Evolutionary conservation across 495 filamentous ascomycete genomes (phyloP).

Genomic region (Hypomontagnella monticulosa): DNA sequence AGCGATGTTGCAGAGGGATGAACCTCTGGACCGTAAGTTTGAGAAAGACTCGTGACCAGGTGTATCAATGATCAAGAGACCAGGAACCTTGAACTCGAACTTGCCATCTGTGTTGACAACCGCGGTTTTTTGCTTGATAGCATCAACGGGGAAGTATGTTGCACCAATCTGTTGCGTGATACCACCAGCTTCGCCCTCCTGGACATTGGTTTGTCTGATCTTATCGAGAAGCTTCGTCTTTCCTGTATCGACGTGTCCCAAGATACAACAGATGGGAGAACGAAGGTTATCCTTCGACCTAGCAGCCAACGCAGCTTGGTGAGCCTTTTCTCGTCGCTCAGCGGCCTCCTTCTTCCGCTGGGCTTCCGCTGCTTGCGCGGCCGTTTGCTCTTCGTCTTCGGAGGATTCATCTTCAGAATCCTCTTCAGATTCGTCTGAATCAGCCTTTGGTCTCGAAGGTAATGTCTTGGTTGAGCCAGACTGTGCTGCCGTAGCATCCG

Average conservation of each 20-base stretch:
- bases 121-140: constrained; percentile 86
- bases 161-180: constrained; percentile 99
- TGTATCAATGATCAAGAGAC: constrained; percentile 97
- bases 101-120: constrained; percentile 90
- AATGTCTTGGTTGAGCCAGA: constrained; percentile 43
- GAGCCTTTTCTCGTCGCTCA: constrained; percentile 85
- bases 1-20: constrained; percentile 98
- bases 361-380: constrained; percentile 71
- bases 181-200: constrained; percentile 99
- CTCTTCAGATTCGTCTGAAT: constrained; percentile 46
- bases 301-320: constrained; percentile 91
- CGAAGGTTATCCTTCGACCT: constrained; percentile 93
- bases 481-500: constrained; percentile 48
- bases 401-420: constrained; percentile 64
- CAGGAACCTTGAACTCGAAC: constrained; percentile 98
- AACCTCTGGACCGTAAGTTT: constrained; percentile 94
- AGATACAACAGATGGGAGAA: constrained; percentile 99
- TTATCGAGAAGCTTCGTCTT: constrained; percentile 99
- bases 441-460: constrained; percentile 56
- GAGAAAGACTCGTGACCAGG: constrained; percentile 99
- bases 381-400: constrained; percentile 75
- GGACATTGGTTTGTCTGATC: constrained; percentile 98
- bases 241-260: constrained; percentile 99
- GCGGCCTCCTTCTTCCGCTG: constrained; percentile 87
- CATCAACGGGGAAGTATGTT: constrained; percentile 98